A percentile compares a stretch with the other conserved stretches of the same genome.
phyloP scores from a whole-genome alignment of 2,329 filamentous ascomycete genomes.

The Claviceps quebecensis region DNA sequence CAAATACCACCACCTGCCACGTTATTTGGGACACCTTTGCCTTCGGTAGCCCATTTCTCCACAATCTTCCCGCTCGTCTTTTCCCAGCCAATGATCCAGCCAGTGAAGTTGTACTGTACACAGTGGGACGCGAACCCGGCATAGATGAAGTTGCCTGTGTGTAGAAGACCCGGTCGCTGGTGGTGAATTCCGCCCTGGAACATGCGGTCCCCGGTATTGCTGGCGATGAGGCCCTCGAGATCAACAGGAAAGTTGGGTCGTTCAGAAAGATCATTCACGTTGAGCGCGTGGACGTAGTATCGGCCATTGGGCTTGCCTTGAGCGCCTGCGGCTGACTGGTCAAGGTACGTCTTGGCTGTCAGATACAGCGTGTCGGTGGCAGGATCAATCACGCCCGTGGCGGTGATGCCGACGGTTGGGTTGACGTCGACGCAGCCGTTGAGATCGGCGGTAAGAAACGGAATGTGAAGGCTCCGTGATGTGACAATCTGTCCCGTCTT shows the following conservation, averaged over 20 bases:
- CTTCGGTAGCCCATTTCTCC: constrained; percentile 27
- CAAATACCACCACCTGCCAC: constrained; percentile 29
- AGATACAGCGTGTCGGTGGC: constrained; percentile 29
- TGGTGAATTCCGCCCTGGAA: constrained; percentile 38
- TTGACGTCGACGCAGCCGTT: constrained; percentile 34
- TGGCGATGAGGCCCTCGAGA: constrained; percentile 30
- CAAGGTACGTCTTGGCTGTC: constrained; percentile 27
- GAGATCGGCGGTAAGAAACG: constrained; percentile 34
- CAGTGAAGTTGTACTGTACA: constrained; percentile 41
- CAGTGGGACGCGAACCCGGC: constrained; percentile 41
- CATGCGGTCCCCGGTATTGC: constrained; percentile 32
- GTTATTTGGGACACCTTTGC: constrained; percentile 22
- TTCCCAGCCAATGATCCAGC: constrained; percentile 35
- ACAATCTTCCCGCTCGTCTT: constrained; percentile 24
- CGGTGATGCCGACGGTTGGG: constrained; percentile 30
- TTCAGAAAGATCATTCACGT: constrained; percentile 24
- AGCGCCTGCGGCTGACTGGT: constrained; percentile 17
- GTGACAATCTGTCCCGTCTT: constrained; percentile 37
- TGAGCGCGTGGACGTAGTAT: constrained; percentile 24
- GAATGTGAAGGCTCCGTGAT: constrained; percentile 32
- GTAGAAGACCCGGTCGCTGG: constrained; percentile 34
- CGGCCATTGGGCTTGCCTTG: constrained; percentile 22
- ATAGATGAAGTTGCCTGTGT: constrained; percentile 33
- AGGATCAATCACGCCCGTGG: constrained; percentile 32
- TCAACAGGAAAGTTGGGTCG: constrained; percentile 30